Evolutionary conservation across 192 early-diverging fungal genomes (phyloP), one percentile per base, ranked within the genome.

Genomic region (Coemansia sp.): DNA sequence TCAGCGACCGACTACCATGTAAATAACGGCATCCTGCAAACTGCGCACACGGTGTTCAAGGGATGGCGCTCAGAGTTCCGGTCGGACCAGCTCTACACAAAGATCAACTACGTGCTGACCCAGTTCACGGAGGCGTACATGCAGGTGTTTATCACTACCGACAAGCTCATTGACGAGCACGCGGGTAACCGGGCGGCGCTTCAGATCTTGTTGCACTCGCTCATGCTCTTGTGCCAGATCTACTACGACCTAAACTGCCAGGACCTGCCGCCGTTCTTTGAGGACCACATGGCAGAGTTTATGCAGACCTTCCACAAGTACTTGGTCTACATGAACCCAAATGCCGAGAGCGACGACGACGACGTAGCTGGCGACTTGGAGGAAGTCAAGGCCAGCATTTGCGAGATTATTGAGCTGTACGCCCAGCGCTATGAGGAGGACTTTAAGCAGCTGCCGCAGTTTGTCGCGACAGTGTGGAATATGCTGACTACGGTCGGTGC

Each of bases 261-360:
- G 82, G 98, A 99, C 79, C 80, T 97, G 62, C 97, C 98, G 15
- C 94, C 96, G 72, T 98, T 95, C 77, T 98, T 98, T 66, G 97
- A 98, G 72, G 95, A 97, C 78, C 88, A 98, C 76, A 89, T 95
- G 82, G 79, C 75, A 12, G 75, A 85, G 68, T 97, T 95, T 61
- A 91, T 98, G 93, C 65, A 76, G 18, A 73, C 96, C 12, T 89
- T 98, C 70, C 90, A 91, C 79, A 95, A 95, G 76, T 99, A 98
- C 68, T 75, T 99, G 72, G 74, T 75, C 29, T 97, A 95, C 79
- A 76, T 69, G 3, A 96, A 95, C 76, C 90, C 93, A 9, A 58
- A 88, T 38, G 83, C 96, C 7, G 86, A 76, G 47, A 84, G 83
- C 16, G 86, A 87, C 69, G 93, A 93, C 76, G 92, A 95, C n/a